Base-by-base conservation (phyloP, 2,329 filamentous ascomycete genomes). In the Diaporthe amygdali region DNA sequence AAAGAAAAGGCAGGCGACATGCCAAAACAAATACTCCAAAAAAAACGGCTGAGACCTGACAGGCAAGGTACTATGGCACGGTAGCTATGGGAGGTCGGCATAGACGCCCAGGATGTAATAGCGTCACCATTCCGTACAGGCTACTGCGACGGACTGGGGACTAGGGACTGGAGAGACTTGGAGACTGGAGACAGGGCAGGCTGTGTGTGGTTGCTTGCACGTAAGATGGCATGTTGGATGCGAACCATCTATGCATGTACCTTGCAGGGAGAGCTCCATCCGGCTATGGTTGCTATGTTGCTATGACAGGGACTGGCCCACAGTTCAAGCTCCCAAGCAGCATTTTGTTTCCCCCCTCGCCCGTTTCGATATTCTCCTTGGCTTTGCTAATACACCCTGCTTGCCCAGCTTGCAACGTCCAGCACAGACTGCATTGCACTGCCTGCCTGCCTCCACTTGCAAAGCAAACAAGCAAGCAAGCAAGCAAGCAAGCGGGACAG, bases 121-220 rank as follows among this genome's bases (percentile, higher is more conserved):
- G 52, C 69, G 69, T 71, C 69, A 71, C 61, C 63, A 68, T 71
- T 51, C 32, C 59, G 59, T 55, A 47, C 49, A 34, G 25, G 49
- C 49, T 61, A 20, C 41, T 30, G 39, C 30, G 22, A 25, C 15
- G 30, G 37, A 27, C 46, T 66, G 30, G 61, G 17, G 41, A n/a
- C n/a, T n/a, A n/a, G n/a, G n/a, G n/a, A n/a, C n/a, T n/a, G n/a
- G n/a, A n/a, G n/a, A n/a, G n/a, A n/a, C n/a, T n/a, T n/a, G n/a
- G n/a, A n/a, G n/a, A n/a, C n/a, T n/a, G n/a, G n/a, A n/a, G n/a
- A n/a, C 30, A 49, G 7, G 9, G 37, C 27, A 63, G 56, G 56
- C 41, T 44, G 25, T 46, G 39, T 63, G n/a, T n/a, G n/a, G n/a
- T n/a, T n/a, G 44, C 56, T 30, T 63, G 44, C 15, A 44, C 25